Percentiles rank a stretch among this genome's conserved stretches.
Conservation (phyloP, 1,284 basidiomycete species). For the Mycosarcoma mackinlayi region DNA sequence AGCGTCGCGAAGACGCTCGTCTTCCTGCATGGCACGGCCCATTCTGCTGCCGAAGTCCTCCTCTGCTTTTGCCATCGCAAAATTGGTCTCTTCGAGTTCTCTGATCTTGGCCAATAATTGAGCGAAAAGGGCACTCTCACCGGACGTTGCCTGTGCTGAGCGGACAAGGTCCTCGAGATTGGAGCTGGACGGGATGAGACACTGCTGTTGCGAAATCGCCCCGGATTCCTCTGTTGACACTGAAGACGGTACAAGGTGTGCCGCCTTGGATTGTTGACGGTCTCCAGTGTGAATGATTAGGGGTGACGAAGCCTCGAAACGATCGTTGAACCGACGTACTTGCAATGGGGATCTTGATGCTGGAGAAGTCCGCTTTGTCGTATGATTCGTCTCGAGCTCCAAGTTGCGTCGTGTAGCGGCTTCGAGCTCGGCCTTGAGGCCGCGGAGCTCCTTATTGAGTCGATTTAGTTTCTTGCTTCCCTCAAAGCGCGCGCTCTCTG, state of each 20-base stretch:
- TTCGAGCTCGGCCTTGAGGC: slow-evolving; percentile 57
- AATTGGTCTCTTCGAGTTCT: slow-evolving; percentile 61
- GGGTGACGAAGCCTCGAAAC: slow-evolving; percentile 2
- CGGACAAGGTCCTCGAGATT: slow-evolving; percentile 37
- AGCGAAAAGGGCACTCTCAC: slow-evolving; percentile 51
- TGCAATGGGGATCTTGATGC: slow-evolving; percentile 10
- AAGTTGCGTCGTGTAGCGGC: slow-evolving; percentile 51
- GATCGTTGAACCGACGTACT: neutral
- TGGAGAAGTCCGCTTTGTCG: slow-evolving; percentile 3
- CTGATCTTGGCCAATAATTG: slow-evolving; percentile 60
- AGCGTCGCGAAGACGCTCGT: slow-evolving; percentile 56
- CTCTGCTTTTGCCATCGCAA: slow-evolving; percentile 46
- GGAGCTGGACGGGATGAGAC: slow-evolving; percentile 30
- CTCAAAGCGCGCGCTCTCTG: slow-evolving; percentile 48
- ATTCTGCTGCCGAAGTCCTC: slow-evolving; percentile 55
- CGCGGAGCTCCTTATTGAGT: slow-evolving; percentile 59
- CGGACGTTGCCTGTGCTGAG: slow-evolving; percentile 11
- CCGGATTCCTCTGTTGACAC: neutral
- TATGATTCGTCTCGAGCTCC: slow-evolving; percentile 47
- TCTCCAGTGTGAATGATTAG: neutral
- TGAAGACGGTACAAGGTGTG: neutral
- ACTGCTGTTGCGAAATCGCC: slow-evolving; percentile 2
- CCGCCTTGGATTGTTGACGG: neutral
- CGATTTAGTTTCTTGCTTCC: slow-evolving; percentile 50
- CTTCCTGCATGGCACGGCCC: slow-evolving; percentile 57